Evolutionary conservation across 2,329 filamentous ascomycete genomes (phyloP), one percentile per base, ranked within the genome.

Genomic region (Ophiocordyceps polyrhachis-furcata): DNA sequence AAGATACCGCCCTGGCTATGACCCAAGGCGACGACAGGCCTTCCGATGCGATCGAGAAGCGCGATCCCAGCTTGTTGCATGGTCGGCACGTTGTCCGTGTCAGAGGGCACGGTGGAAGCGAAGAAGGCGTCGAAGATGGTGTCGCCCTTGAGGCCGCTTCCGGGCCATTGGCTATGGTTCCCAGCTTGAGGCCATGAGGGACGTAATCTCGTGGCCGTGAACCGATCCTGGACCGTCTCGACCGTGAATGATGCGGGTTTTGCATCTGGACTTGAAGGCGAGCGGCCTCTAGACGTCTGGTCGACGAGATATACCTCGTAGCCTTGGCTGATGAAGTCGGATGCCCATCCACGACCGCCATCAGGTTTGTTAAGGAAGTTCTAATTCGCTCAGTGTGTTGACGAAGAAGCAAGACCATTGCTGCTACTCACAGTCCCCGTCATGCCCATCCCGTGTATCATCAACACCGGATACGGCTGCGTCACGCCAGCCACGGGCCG

Each of bases 231-330:
- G 41, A 66, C 50, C n/a, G 50, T 43, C 50, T 65, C 58, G 44
- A 60, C 59, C 4, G 59, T 50, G 49, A 57, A 61, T 44, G 50
- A 49, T 45, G 52, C 43, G 13, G 48, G 49, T 31, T 21, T 15
- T 6, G 5, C 15, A n/a, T 13, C 12, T n/a, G 20, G 19, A 17
- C 56, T 49, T 58, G 63, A 68, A 0, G 63, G 53, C 17, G 65
- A 69, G 31, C 69, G 63, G 28, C 65, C 69, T 19, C 65, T 63
- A 23, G 60, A 60, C 3, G 65, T 59, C 48, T 68, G 62, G 49
- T 72, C 69, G 13, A 65, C 58, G 42, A 71, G 55, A 53, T 69
- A 71, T 42, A 69, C 57, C 41, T 65, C 62, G 52, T 68, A 67
- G 15, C 68, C 67, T n/a, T 61, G 56, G 5, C 53, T 49, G 7